These are phyloP conservation scores for Caloboletus firmus DNA, from an alignment of 1,284 basidiomycete genomes.

Conservation along the genomic window DNA sequence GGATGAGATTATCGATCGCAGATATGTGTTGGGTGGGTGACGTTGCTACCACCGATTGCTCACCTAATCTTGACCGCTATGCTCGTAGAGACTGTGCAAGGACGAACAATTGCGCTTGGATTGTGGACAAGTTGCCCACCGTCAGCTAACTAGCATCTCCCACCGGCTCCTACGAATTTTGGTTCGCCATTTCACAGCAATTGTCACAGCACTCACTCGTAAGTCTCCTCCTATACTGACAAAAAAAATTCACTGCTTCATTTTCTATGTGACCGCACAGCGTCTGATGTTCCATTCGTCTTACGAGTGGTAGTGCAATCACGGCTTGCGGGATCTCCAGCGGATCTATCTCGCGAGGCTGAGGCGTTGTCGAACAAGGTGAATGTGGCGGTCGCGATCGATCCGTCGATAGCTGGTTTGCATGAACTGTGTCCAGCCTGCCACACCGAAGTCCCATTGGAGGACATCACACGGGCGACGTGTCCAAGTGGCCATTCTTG, in stretches of 20 bases:
- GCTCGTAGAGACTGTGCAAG: conserved; percentile 48
- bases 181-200: conserved; percentile 54
- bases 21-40: conserved; percentile 63
- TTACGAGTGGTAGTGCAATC: conserved; percentile 57
- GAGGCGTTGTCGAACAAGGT: conserved; percentile 44
- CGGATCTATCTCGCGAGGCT: conserved; percentile 53
- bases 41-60: conserved; percentile 7
- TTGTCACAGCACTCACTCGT: conserved; percentile 48
- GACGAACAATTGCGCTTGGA: conserved; percentile 41
- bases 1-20: conserved; percentile 57
- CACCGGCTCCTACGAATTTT: conserved; percentile 54
- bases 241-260: conserved; percentile 12
- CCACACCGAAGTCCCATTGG: conserved; percentile 51
- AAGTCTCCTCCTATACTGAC: conserved; percentile 25
- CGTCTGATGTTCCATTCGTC: conserved; percentile 57
- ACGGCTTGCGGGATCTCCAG: conserved; percentile 46
- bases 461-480: conserved; percentile 54
- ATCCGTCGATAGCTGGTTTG: conserved; percentile 37
- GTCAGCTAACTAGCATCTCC: conserved; percentile 51
- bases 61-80: conserved; percentile 11
- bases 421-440: conserved; percentile 72
- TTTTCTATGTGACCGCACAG: conserved; percentile 36
- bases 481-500: conserved; percentile 70
- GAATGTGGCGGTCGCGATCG: conserved; percentile 35
- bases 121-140: conserved; percentile 52